Conservation (phyloP, 2,329 filamentous ascomycete genomes). For the Ascocoryne sarcoides region DNA sequence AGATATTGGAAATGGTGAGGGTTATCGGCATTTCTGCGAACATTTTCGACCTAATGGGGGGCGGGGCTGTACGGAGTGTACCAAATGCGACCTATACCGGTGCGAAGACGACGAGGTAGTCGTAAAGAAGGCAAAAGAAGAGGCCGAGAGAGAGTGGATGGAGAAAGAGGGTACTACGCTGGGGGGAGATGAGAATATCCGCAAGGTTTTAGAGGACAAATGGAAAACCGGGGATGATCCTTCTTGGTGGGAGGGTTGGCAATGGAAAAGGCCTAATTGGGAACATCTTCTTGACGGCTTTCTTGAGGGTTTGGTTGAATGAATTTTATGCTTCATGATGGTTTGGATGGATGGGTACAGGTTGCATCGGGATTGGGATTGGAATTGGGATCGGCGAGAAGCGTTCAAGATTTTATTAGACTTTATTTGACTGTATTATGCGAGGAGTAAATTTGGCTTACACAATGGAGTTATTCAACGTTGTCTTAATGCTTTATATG, state of each 20-base stretch:
- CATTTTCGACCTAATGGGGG: conserved; percentile 83
- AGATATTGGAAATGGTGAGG: conserved; percentile 58
- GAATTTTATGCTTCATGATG: conserved; percentile 12
- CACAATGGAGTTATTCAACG: too few species aligned
- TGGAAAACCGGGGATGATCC: conserved; percentile 19
- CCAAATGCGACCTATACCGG: conserved; percentile 63
- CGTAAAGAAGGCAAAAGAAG: conserved; percentile 57
- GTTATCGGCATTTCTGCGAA: conserved; percentile 92
- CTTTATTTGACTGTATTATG: too few species aligned
- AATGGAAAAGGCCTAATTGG: conserved; percentile 22
- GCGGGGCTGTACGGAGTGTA: conserved; percentile 67
- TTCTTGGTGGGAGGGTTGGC: conserved; percentile 18
- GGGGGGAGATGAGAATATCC: conserved; percentile 45
- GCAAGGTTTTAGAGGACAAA: conserved; percentile 48
- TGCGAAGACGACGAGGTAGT: conserved; percentile 68
- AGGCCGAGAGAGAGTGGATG: conserved; percentile 64
- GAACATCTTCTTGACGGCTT: conserved; percentile 26
- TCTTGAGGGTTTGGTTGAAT: conserved; percentile 27
- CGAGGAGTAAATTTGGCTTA: too few species aligned
- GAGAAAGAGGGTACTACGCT: conserved; percentile 52
- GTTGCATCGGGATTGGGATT: conserved; percentile 5
- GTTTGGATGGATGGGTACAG: conserved; percentile 3
- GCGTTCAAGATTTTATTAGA: too few species aligned
- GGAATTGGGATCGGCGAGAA: too few species aligned
- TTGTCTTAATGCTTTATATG: too few species aligned